phyloP scores from a whole-genome alignment of 768 basidiomycete species.

The Floccularia luteovirens region DNA sequence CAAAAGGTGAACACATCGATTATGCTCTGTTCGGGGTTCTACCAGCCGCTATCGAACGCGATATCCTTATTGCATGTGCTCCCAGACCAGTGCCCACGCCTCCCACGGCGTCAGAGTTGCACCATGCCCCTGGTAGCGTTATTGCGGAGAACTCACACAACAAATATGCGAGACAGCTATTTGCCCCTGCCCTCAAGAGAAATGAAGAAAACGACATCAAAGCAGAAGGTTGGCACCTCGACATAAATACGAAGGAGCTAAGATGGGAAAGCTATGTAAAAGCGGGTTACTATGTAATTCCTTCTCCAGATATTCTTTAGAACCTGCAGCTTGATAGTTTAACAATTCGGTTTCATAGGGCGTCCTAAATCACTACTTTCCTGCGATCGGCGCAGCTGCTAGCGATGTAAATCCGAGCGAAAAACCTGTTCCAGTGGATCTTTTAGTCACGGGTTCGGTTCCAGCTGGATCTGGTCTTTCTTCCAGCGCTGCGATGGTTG shows the following conservation, averaged over 20 bases:
- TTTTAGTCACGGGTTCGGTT: conserved; percentile 75
- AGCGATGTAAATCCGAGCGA: conserved; percentile 4
- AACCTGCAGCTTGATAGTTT: not conserved
- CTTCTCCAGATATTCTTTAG: not conserved
- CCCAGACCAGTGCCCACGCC: conserved; percentile 28
- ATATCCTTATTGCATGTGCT: conserved; percentile 74
- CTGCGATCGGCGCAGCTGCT: conserved; percentile 11
- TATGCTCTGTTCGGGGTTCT: conserved; percentile 80
- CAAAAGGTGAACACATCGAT: conserved; percentile 74
- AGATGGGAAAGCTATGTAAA: conserved; percentile 89
- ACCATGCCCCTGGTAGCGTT: conserved; percentile 42
- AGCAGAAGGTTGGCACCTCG: conserved; percentile 61
- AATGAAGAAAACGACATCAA: conserved; percentile 24
- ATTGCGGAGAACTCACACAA: conserved; percentile 53
- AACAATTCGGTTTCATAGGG: conserved; percentile 33
- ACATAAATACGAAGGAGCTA: conserved; percentile 61
- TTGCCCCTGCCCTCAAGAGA: conserved; percentile 35
- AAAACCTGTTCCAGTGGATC: conserved; percentile 53
- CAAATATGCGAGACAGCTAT: conserved; percentile 53
- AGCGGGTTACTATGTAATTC: conserved; percentile 71
- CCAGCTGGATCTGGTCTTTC: conserved; percentile 85
- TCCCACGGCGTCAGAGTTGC: conserved; percentile 11
- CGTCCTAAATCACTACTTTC: conserved; percentile 58
- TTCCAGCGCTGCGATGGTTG: conserved; percentile 87
- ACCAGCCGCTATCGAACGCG: conserved; percentile 79